Conservation (phyloP, 2,329 filamentous ascomycete species). For the Elsinoe necatrix region DNA sequence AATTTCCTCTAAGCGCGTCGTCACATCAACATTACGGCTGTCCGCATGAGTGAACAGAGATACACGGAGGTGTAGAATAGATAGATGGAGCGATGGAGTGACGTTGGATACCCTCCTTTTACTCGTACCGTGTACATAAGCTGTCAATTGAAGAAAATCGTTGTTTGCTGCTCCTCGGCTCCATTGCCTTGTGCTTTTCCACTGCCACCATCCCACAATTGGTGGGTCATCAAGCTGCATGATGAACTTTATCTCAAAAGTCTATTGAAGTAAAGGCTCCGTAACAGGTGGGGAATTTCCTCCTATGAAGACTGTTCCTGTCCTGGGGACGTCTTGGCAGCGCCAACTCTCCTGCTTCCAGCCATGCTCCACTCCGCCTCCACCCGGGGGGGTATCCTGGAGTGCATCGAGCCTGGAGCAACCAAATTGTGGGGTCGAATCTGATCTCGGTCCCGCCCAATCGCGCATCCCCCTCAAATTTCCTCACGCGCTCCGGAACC, state of each 20-base stretch:
- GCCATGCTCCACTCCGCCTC: not conserved
- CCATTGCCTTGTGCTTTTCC: not conserved
- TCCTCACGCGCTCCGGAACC: conserved; percentile 4
- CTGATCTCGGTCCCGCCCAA: not conserved
- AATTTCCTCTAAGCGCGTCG: not conserved
- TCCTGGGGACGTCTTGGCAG: not conserved
- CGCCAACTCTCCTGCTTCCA: not conserved
- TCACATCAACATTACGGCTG: not conserved
- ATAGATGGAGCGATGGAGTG: not conserved
- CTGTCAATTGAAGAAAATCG: not conserved
- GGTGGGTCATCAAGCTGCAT: too few species aligned
- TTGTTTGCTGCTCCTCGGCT: not conserved
- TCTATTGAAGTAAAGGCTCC: not conserved
- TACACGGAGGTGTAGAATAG: not conserved
- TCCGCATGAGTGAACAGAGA: not conserved
- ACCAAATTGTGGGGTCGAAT: not conserved
- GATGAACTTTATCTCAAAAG: not conserved
- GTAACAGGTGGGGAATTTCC: not conserved
- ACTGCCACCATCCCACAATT: not conserved
- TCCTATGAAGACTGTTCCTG: not conserved
- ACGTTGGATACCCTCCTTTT: conserved; percentile 1
- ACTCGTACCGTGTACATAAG: conserved; percentile 9
- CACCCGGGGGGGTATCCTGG: not conserved
- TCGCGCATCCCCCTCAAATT: not conserved
- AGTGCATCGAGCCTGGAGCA: not conserved